Evolutionary conservation across 2,329 filamentous ascomycete genomes (phyloP), one percentile per base, ranked within the genome.

Genomic region (Pseudopithomyces maydicus): DNA sequence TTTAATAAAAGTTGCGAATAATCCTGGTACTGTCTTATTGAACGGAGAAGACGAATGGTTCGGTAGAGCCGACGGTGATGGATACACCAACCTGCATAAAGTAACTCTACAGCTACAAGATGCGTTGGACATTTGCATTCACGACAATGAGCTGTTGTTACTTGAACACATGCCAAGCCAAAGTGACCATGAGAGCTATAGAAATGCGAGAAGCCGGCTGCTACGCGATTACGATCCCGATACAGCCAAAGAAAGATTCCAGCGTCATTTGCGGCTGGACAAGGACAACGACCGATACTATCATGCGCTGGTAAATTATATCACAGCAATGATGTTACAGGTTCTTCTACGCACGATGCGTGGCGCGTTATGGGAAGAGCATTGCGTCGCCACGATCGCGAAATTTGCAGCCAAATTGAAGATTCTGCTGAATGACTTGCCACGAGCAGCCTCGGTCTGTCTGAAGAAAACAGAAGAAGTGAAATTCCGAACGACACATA

Each of bases 141-240:
- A 48, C 32, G 45, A 48, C 11, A 48, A 48, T 19, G 45, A 48
- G 15, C 19, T 48, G 3, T 15, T 48, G 26, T 23, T 48, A n/a
- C 45, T 48, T 14, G 45, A 48, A 36, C 45, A 48, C 19, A 48
- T 48, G 45, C 45, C 45, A 32, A 48, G 45, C 32, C 45, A 48
- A 15, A 48, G 29, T 11, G 45, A 48, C 32, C 45, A 36, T 12
- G 29, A 48, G 17, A 48, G 45, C 32, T 48, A 48, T 17, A 48
- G 45, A 19, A 48, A 14, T 19, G 45, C 45, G 32, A 29, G 45
- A 12, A 32, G 32, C 17, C 19, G 45, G n/a, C 19, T 48, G 12
- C 29, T 48, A 19, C 45, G 45, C 14, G 45, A 48, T 15, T 48
- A 48, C 32, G 45, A 48, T 33, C 45, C 45, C 8, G 45, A 48